Evolutionary conservation across 1,284 basidiomycete species (phyloP), one percentile per base, ranked within the genome.

Genomic region (Acaromyces ingoldii): DNA sequence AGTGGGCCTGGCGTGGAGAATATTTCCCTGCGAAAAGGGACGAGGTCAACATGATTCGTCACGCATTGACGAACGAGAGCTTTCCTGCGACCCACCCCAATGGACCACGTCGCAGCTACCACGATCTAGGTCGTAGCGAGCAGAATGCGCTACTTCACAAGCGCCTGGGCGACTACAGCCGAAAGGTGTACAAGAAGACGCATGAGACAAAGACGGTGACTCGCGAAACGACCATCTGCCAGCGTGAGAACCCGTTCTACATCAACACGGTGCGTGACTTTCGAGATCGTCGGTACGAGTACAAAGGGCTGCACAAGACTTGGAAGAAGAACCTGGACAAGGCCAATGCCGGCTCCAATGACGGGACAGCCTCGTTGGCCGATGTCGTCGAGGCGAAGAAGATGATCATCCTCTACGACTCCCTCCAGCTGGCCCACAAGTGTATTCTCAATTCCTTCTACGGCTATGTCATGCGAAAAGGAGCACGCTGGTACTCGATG

Each of bases 391-490:
- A 99, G 77, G 95, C 95, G 39, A 96, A 89, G 80, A 96, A 96
- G 81, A 92, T 99, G 89, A 91, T 98, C 63, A 92, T 98, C n/a
- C 78, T 99, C 13, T 99, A 98, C 61, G 95, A 98, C 77, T 98
- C 95, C 9, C 82, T 99, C n/a, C 95, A 99, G 77, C 85, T 99
- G 15, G 95, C 95, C 4, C 95, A 99, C 82, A 98, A 99, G 81
- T 97, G 91, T 77, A 99, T 98, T 76, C 84, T 99, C 66, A 98
- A 99, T 80, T 97, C 93, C 2, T 98, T 98, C 82, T 98, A 98
- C 76, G 95, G 95, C 43, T 99, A 98, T 72, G 95, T 99, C 76
- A 99, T 98, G 95, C 86, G 93, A 33, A 99, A 99, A 76, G 95
- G 95, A 53, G 95, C 95, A 15, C 82, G 95, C 21, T 99, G 95